Evolutionary conservation across 352 stramenopile genomes (phyloP).

Genomic region (Halophytophthora polymorphica): DNA sequence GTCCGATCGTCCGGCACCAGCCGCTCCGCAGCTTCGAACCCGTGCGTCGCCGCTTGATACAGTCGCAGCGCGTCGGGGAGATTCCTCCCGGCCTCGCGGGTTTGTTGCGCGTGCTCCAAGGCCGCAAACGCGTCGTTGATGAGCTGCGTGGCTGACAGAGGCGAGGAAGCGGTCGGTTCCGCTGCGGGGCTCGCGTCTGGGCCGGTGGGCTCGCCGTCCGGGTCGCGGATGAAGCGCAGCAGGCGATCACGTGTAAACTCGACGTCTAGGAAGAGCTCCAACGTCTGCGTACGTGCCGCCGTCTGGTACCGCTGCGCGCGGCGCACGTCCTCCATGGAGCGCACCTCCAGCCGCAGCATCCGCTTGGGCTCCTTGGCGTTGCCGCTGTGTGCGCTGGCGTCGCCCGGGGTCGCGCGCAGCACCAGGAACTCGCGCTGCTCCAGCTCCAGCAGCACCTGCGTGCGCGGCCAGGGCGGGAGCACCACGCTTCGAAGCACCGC

Average conservation of each 20-base stretch:
- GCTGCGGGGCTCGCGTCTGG: too few relatives aligned
- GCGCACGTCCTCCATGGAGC: slow-evolving; percentile 38
- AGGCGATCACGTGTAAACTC: slow-evolving; percentile 22
- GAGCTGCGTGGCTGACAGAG: slow-evolving; percentile 8
- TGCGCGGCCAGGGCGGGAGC: slow-evolving; percentile 29
- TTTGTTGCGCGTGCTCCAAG: slow-evolving; percentile 30
- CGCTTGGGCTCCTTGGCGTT: slow-evolving; percentile 23
- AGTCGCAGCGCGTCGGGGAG: slow-evolving; percentile 16
- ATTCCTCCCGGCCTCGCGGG: neutral
- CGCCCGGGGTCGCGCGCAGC: slow-evolving; percentile 8
- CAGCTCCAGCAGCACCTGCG: slow-evolving; percentile 34
- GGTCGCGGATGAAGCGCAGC: slow-evolving; percentile 9
- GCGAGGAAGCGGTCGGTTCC: too few relatives aligned
- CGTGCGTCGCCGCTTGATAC: slow-evolving; percentile 31
- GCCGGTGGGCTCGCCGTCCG: neutral
- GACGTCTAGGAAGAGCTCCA: slow-evolving; percentile 44
- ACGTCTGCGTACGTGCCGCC: slow-evolving; percentile 23
- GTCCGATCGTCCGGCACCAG: slow-evolving; percentile 39
- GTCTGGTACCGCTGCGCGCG: slow-evolving; percentile 42
- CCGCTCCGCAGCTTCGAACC: slow-evolving; percentile 31
- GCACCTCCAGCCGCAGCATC: slow-evolving; percentile 34
- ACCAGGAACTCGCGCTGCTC: slow-evolving; percentile 19
- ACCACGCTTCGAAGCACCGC: slow-evolving; percentile 17
- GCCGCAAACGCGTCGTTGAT: slow-evolving; percentile 42
- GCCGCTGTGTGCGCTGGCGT: slow-evolving; percentile 17